These are phyloP conservation scores for Diaporthe capsici DNA, from an alignment of 2,329 filamentous ascomycete genomes.

Conservation along the genomic window DNA sequence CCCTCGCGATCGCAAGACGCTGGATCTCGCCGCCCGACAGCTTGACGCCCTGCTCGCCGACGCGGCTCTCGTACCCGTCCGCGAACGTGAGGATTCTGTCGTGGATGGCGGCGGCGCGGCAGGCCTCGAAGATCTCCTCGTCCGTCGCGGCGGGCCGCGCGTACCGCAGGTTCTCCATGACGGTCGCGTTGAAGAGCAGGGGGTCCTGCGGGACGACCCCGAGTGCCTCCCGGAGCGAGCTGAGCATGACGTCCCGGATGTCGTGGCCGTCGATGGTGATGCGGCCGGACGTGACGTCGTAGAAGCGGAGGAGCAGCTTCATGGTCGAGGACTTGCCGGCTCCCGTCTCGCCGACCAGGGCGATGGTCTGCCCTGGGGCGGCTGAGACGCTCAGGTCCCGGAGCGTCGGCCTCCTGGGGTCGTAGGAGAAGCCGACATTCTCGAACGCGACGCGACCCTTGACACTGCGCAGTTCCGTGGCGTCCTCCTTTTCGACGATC, in stretches of 20 bases:
- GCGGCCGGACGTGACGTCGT: conserved; percentile 67
- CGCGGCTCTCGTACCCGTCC: conserved; percentile 61
- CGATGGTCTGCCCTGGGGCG: conserved; percentile 67
- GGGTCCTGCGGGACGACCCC: conserved; percentile 77
- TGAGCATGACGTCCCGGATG: conserved; percentile 70
- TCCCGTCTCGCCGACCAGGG: conserved; percentile 74
- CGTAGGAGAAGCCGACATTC: conserved; percentile 69
- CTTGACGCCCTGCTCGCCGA: conserved; percentile 64
- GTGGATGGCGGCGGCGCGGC: conserved; percentile 73
- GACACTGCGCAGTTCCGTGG: conserved; percentile 59
- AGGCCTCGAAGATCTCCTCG: conserved; percentile 71
- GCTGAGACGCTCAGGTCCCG: conserved; percentile 63
- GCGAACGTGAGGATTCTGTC: conserved; percentile 73
- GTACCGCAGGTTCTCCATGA: conserved; percentile 76
- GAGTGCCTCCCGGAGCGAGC: conserved; percentile 69
- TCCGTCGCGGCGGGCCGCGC: conserved; percentile 73
- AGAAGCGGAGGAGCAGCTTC: conserved; percentile 73
- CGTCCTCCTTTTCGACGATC: conserved; percentile 63
- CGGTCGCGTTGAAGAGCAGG: conserved; percentile 73
- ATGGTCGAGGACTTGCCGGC: conserved; percentile 74
- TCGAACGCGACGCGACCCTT: conserved; percentile 67
- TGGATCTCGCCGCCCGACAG: conserved; percentile 67
- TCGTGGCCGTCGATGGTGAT: conserved; percentile 73
- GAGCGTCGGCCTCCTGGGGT: conserved; percentile 65
- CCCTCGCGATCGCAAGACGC: conserved; percentile 59